Percentiles rank a stretch among this genome's conserved stretches.
These are phyloP conservation scores for Tolypocladium cylindrosporum DNA, from an alignment of 2,329 filamentous ascomycete species.

Conservation along the genomic window DNA sequence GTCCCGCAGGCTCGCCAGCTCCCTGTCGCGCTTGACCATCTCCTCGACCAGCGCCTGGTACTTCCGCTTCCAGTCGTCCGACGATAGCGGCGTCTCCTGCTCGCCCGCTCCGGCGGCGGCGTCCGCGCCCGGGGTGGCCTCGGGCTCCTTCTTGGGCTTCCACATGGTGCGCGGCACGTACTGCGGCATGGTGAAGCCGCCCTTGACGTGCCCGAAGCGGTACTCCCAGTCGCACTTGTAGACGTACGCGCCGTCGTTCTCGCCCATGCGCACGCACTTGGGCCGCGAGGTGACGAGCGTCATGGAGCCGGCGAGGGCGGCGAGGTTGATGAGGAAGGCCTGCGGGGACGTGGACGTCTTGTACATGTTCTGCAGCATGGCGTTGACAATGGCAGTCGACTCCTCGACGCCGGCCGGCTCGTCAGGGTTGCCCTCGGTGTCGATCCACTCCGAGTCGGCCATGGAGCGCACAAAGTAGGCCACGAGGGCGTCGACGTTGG, in stretches of 20 bases:
- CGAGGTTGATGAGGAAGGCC: slow-evolving; percentile 48
- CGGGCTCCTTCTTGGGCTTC: slow-evolving; percentile 17
- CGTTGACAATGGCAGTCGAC: slow-evolving; percentile 40
- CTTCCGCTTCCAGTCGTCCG: slow-evolving; percentile 38
- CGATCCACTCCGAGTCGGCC: slow-evolving; percentile 40
- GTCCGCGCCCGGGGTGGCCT: not conserved
- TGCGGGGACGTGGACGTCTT: slow-evolving; percentile 40
- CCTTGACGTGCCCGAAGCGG: slow-evolving; percentile 40
- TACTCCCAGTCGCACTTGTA: slow-evolving; percentile 48
- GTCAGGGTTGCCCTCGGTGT: slow-evolving; percentile 31
- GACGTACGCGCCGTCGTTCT: slow-evolving; percentile 27
- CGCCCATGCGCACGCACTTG: slow-evolving; percentile 32
- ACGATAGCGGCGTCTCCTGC: slow-evolving; percentile 12
- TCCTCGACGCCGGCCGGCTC: slow-evolving; percentile 39
- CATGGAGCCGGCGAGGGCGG: slow-evolving; percentile 44
- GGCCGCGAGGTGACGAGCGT: slow-evolving; percentile 35
- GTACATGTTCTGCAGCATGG: slow-evolving; percentile 42
- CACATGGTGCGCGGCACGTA: slow-evolving; percentile 32
- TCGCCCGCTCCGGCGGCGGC: not conserved
- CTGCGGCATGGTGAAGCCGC: slow-evolving; percentile 43
- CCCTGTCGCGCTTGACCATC: slow-evolving; percentile 48
- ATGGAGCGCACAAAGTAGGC: slow-evolving; percentile 42
- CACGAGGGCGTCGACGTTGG: slow-evolving; percentile 48
- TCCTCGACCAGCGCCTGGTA: slow-evolving; percentile 49
- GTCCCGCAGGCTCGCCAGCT: slow-evolving; percentile 32